Base-by-base conservation (phyloP, 2,329 filamentous ascomycete species). In the Penicillium sp. region DNA sequence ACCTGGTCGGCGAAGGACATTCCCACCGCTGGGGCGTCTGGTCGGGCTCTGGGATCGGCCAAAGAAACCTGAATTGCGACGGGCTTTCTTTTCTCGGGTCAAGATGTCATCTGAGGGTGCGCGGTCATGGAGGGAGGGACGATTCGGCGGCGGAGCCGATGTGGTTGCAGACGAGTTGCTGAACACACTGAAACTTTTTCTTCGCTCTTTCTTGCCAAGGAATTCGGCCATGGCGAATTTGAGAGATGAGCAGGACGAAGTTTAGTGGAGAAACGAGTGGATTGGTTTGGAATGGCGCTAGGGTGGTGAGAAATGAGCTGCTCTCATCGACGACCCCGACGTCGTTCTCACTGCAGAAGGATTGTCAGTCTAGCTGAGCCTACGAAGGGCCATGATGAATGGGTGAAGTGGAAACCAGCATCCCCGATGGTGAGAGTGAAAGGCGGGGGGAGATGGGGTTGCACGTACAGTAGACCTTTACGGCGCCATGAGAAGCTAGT, bases 11-110 rank as follows among this genome's bases (percentile, higher is more conserved):
- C 54, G 55, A 25, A 43, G 42, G 27, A 48, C 49, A 50, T 56
- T 43, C n/a, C 31, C 41, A 18, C 45, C 39, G 53, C 50, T 28
- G 50, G 62, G 45, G 56, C 65, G 39, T 56, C 47, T 44, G 50
- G 53, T 46, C 48, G 47, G 51, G 18, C 51, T 56, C 32, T 53
- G 45, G 19, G 53, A 46, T 26, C 53, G 53, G 38, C 62, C 56
- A 48, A 67, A 66, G 47, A 68, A 67, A n/a, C 60, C 58, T 8
- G 65, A 67, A 45, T 65, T 66, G 33, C 60, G 64, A 21, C 62
- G 65, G 38, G 23, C 25, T 48, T 57, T 64, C 53, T 65, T 65
- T 33, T 58, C 60, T 47, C 58, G 44, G 17, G 53, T 53, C 34
- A 60, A 52, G 23, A 44, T 48, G 44, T 67, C 66, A 41, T 68